Base-by-base conservation (phyloP, 768 basidiomycete species). In the Asterophora parasitica region DNA sequence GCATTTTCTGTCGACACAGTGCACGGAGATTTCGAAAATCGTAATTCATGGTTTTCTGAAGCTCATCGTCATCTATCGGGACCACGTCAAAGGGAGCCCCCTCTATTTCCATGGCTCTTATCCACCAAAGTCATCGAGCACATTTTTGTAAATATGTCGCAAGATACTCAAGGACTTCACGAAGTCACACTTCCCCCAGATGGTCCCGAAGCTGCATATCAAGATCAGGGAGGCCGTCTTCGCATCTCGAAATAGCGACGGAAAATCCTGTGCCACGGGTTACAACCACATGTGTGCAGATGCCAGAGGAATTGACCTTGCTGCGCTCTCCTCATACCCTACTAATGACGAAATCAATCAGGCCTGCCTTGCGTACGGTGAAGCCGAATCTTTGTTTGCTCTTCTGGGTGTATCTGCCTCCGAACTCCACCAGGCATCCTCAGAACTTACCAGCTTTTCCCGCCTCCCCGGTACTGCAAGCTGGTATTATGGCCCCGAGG, bases 331-430 rank as follows among this genome's bases (percentile, higher is more conserved):
- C 13, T n/a, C 9, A n/a, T 35, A 12, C 13, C 34, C 13, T 3
- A n/a, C 34, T n/a, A n/a, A 35, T 7, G 34, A 35, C 3, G 34
- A 35, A 4, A 35, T 35, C 34, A 35, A 35, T 33, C 11, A 33
- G 32, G 32, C 32, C 9, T 33, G 4, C 32, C 11, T 33, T 3
- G 63, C 62, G 7, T 52, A 46, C 7, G 46, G 48, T 10, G 60
- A 65, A 34, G 58, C 56, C 10, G 50, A 61, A 17, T 49, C 39
- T 20, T 38, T 65, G 1, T 44, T 61, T 32, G 44, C 35, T 3
- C 44, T 63, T 11, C 50, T 59, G 15, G 60, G 63, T 7, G 2
- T 64, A 6, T 23, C 36, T 10, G 48, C 48, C 30, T 23, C 43
- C 10, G 42, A 52, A 23, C 42, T 45, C 12, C 41, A 42, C 32